phyloP scores from a whole-genome alignment of 2,329 filamentous ascomycete genomes.

The Lecanicillium sp. region DNA sequence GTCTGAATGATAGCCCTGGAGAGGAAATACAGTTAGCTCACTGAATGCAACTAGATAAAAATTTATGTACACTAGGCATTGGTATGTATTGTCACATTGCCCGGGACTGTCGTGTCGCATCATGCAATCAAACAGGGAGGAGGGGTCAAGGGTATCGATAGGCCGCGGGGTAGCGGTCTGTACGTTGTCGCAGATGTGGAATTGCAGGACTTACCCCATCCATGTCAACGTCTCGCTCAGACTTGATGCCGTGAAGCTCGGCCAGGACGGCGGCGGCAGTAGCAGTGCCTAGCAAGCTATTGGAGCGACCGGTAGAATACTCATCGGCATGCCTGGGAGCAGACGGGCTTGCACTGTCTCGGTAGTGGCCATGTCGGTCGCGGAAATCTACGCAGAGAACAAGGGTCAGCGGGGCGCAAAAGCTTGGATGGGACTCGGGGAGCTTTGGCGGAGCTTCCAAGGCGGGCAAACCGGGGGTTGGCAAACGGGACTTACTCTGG shows the following conservation, averaged over 20 bases:
- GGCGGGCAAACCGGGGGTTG: too few species aligned
- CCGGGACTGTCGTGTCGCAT: neutral
- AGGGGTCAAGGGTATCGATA: constrained; percentile 15
- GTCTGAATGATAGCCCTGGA: constrained; percentile 61
- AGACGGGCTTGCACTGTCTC: constrained; percentile 58
- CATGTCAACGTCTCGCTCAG: constrained; percentile 69
- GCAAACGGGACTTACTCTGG: constrained; percentile 22
- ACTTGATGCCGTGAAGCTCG: constrained; percentile 69
- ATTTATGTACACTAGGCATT: too few species aligned
- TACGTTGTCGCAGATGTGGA: constrained; percentile 10
- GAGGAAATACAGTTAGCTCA: constrained; percentile 9
- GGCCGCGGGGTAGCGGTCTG: constrained; percentile 15
- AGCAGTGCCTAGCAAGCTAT: constrained; percentile 48
- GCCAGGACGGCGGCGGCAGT: constrained; percentile 77
- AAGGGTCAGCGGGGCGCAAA: constrained; percentile 6
- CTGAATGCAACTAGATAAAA: too few species aligned
- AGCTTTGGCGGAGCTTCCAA: constrained; percentile 14
- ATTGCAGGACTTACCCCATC: constrained; percentile 53
- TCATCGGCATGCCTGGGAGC: constrained; percentile 66
- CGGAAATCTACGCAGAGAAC: constrained; percentile 34
- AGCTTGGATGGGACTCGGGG: constrained; percentile 20
- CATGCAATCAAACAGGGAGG: constrained; percentile 5
- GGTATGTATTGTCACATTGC: too few species aligned
- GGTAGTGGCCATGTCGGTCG: constrained; percentile 56
- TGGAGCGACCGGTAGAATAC: constrained; percentile 37